Evolutionary conservation across 2,329 filamentous ascomycete genomes (phyloP).

Genomic region (Xylariaceae sp.): DNA sequence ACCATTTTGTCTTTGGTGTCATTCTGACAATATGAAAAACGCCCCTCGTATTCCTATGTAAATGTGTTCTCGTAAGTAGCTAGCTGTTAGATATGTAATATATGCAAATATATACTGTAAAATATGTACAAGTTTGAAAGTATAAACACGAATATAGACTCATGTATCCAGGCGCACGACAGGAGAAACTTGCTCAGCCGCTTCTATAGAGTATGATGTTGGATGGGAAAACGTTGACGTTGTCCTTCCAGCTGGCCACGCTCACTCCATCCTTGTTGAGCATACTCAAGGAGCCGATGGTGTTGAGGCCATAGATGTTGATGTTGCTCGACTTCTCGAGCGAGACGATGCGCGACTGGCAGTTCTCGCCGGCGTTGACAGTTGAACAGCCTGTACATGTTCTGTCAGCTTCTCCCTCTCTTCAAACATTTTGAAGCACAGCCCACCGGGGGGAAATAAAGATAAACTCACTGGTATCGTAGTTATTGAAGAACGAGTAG

Average conservation of each 20-base stretch:
- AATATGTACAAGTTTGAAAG: background rate
- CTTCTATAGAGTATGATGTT: constrained; percentile 30
- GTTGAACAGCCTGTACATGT: constrained; percentile 30
- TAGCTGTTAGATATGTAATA: too few relatives aligned
- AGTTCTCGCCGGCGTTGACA: constrained; percentile 32
- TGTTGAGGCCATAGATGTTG: constrained; percentile 42
- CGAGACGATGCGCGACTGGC: constrained; percentile 36
- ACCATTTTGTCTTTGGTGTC: too few relatives aligned
- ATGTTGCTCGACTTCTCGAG: constrained; percentile 34
- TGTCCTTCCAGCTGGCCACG: constrained; percentile 28
- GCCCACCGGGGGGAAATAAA: background rate
- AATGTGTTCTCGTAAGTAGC: too few relatives aligned
- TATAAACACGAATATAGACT: constrained; percentile 1
- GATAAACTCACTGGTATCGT: constrained; percentile 39
- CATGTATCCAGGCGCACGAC: constrained; percentile 19
- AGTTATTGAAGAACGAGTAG: constrained; percentile 57
- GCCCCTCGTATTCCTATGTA: too few relatives aligned
- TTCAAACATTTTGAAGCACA: too few relatives aligned
- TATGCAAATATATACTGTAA: too few relatives aligned
- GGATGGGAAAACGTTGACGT: constrained; percentile 29
- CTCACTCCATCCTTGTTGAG: constrained; percentile 30
- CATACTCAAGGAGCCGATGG: constrained; percentile 39
- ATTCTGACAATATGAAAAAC: too few relatives aligned
- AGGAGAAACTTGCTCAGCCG: too few relatives aligned
- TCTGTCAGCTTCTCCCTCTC: constrained; percentile 3